These are phyloP conservation scores for Tulasnella sp. DNA, from an alignment of 768 basidiomycete species.

Conservation along the genomic window DNA sequence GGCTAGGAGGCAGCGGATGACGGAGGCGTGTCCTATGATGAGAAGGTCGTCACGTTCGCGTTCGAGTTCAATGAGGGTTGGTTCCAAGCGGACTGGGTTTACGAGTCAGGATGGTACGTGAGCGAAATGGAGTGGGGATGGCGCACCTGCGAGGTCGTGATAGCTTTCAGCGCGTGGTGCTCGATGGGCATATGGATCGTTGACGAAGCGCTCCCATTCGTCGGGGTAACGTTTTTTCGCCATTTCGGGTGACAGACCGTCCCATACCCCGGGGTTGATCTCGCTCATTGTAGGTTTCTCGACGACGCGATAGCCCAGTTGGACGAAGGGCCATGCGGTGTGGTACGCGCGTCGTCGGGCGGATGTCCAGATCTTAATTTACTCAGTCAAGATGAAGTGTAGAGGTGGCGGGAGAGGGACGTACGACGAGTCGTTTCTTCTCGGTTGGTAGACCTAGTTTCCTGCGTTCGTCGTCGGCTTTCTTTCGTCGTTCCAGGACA, in stretches of 20 bases:
- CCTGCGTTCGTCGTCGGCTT: conserved; percentile 51
- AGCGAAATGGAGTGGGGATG: background rate
- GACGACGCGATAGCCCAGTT: conserved; percentile 44
- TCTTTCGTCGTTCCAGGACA: conserved; percentile 69
- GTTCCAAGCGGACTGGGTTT: conserved; percentile 78
- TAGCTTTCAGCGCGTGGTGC: conserved; percentile 95
- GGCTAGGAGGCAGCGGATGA: conserved; percentile 89
- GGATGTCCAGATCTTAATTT: conserved; percentile 84
- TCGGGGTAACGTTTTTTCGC: conserved; percentile 82
- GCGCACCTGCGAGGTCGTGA: conserved; percentile 80
- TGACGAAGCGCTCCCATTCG: conserved; percentile 86
- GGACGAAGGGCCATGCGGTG: conserved; percentile 84
- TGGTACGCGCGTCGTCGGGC: conserved; percentile 86
- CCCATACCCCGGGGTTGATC: conserved; percentile 97
- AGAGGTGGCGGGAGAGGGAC: conserved; percentile 11
- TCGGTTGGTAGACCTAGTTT: conserved; percentile 22
- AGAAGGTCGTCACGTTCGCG: conserved; percentile 87
- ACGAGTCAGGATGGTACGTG: conserved; percentile 15
- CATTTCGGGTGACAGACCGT: conserved; percentile 82
- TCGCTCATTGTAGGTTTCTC: conserved; percentile 96
- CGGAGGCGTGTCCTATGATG: conserved; percentile 94
- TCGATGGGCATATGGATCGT: conserved; percentile 85
- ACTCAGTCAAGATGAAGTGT: background rate
- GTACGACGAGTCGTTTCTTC: conserved; percentile 25
- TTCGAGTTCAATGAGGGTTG: conserved; percentile 84